These are phyloP conservation scores for Asterella californica DNA, from an alignment of 225 moss, liverwort and hornwort species.

Conservation along the genomic window DNA sequence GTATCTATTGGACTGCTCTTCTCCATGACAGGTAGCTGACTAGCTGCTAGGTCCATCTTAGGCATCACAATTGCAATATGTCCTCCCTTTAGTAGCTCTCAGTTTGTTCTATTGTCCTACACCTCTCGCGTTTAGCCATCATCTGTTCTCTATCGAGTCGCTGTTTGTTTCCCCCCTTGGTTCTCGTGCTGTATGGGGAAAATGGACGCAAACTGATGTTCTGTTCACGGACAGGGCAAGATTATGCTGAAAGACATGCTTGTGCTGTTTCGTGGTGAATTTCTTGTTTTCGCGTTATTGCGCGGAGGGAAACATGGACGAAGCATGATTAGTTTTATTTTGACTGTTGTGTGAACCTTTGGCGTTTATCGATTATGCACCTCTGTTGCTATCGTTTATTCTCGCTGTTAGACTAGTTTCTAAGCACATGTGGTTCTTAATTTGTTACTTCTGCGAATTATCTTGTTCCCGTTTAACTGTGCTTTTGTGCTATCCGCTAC, in stretches of 20 bases:
- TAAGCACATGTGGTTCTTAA: background rate
- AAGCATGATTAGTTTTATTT: background rate
- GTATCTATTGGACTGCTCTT: constrained; percentile 24
- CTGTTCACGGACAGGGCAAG: background rate
- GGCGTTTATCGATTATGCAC: background rate
- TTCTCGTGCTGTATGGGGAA: background rate
- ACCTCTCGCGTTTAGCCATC: background rate
- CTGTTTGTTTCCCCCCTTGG: background rate
- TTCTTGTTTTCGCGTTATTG: background rate
- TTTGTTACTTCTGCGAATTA: no score
- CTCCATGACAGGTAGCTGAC: constrained; percentile 39
- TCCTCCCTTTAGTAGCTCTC: background rate
- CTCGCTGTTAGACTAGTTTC: background rate
- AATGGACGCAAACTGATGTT: background rate
- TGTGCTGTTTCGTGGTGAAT: background rate
- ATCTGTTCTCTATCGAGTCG: background rate
- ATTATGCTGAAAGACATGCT: background rate
- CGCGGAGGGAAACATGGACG: background rate
- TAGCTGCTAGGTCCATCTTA: constrained; percentile 10
- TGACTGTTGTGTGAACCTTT: background rate
- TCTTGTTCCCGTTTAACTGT: background rate
- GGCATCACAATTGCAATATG: constrained; percentile 1
- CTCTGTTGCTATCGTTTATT: background rate
- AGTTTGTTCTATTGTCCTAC: background rate
- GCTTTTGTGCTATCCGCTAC: background rate